These are phyloP conservation scores for Corniculantispora saksenae DNA, from an alignment of 2,329 filamentous ascomycete genomes.

Conservation along the genomic window DNA sequence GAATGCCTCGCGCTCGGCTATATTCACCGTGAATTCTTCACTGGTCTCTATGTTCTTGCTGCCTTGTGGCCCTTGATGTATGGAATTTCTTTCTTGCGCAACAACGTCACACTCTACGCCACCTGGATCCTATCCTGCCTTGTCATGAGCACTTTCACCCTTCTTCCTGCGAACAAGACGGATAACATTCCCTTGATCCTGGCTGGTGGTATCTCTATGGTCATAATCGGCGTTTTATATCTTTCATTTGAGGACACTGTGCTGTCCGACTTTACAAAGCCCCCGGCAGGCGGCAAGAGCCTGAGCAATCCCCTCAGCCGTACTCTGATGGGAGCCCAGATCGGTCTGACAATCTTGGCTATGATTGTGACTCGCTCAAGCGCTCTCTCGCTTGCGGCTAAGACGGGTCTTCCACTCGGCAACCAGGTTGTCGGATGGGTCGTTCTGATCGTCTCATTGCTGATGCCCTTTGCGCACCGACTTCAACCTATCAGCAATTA, in stretches of 20 bases:
- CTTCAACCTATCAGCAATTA: slow-evolving; percentile 83
- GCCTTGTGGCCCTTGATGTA: slow-evolving; percentile 77
- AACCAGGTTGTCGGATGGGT: slow-evolving; percentile 87
- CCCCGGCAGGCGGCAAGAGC: slow-evolving; percentile 19
- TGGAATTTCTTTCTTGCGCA: slow-evolving; percentile 69
- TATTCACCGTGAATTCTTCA: slow-evolving; percentile 85
- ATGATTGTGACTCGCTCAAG: slow-evolving; percentile 88
- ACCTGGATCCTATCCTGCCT: slow-evolving; percentile 78
- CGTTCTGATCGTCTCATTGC: slow-evolving; percentile 71
- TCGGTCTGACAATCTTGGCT: slow-evolving; percentile 77
- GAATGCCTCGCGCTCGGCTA: slow-evolving; percentile 88
- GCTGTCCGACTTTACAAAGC: slow-evolving; percentile 42
- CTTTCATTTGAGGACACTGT: slow-evolving; percentile 73
- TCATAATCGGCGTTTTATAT: slow-evolving; percentile 73
- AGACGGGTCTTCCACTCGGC: slow-evolving; percentile 78
- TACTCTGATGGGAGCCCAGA: slow-evolving; percentile 66
- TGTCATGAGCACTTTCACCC: slow-evolving; percentile 86
- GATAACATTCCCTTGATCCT: slow-evolving; percentile 75
- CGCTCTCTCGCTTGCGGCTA: slow-evolving; percentile 80
- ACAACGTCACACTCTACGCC: slow-evolving; percentile 62
- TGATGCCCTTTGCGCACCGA: slow-evolving; percentile 79
- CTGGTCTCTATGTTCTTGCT: slow-evolving; percentile 73
- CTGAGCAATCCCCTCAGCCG: slow-evolving; percentile 52
- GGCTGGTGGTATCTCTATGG: slow-evolving; percentile 77
- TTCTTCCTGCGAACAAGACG: slow-evolving; percentile 82